A percentile compares a stretch with the other conserved stretches of the same genome.
Evolutionary conservation across 139 green algal species (phyloP).

Genomic region (Coelastrella sp.): DNA sequence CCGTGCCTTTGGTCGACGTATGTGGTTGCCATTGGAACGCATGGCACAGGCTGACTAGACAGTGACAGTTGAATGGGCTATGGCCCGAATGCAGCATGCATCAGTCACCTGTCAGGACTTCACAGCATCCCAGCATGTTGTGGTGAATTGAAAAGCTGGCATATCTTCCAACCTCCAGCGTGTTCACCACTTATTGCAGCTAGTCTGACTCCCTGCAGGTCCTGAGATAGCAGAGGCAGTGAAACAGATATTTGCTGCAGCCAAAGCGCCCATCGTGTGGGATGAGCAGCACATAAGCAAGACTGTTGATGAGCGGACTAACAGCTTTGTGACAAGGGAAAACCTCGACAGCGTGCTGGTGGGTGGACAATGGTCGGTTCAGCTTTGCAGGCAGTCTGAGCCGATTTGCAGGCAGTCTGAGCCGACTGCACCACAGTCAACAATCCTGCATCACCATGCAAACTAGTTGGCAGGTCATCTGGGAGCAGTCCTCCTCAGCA

Average conservation of each 20-base stretch:
- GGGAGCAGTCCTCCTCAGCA: background rate
- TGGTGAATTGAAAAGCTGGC: too few relatives aligned
- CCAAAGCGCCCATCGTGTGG: constrained; percentile 85
- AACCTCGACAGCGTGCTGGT: constrained; percentile 96
- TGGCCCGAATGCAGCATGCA: background rate
- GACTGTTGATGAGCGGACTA: constrained; percentile 89
- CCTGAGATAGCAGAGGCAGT: constrained; percentile 92
- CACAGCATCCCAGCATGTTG: too few relatives aligned
- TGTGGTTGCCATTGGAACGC: too few relatives aligned
- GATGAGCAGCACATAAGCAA: constrained; percentile 92
- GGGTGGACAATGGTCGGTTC: constrained; percentile 1
- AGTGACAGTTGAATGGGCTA: too few relatives aligned
- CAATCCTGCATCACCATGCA: background rate
- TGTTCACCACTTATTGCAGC: constrained; percentile 78
- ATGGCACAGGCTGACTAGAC: too few relatives aligned
- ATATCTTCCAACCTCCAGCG: background rate
- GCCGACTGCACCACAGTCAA: background rate
- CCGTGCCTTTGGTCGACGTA: too few relatives aligned
- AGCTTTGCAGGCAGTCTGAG: background rate
- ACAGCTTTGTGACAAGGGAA: constrained; percentile 92
- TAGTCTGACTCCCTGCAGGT: constrained; percentile 83
- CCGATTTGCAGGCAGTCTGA: background rate
- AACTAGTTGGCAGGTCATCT: background rate
- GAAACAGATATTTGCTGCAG: constrained; percentile 86
- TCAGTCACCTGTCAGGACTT: background rate